Evolutionary conservation across 768 basidiomycete genomes (phyloP).

Genomic region (Amanita brunnescens): DNA sequence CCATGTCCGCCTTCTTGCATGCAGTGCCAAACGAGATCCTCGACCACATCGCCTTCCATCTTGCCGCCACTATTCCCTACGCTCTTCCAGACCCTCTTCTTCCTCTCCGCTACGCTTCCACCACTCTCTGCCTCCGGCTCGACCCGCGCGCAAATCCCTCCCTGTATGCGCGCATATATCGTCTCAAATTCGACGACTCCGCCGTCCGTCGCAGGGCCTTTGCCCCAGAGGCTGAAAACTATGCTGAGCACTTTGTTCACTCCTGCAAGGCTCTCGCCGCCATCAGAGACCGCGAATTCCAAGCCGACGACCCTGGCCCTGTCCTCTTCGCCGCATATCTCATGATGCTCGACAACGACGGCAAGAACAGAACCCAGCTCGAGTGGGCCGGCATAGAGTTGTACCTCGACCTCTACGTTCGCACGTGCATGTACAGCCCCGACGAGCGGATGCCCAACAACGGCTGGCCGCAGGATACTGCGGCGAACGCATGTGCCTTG

Average conservation of each 20-base stretch:
- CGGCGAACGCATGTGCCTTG: slow-evolving; percentile 41
- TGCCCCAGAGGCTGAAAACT: slow-evolving; percentile 21
- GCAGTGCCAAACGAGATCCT: slow-evolving; percentile 44
- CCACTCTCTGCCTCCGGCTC: slow-evolving; percentile 22
- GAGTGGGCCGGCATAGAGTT: slow-evolving; percentile 38
- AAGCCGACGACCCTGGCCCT: slow-evolving; percentile 17
- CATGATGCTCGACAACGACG: slow-evolving; percentile 62
- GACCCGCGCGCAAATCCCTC: slow-evolving; percentile 24
- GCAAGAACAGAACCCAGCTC: slow-evolving; percentile 51
- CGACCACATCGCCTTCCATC: slow-evolving; percentile 41
- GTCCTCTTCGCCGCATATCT: slow-evolving; percentile 42
- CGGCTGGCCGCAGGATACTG: slow-evolving; percentile 53
- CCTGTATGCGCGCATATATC: slow-evolving; percentile 49
- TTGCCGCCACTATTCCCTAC: slow-evolving; percentile 30
- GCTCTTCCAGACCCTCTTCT: slow-evolving; percentile 31
- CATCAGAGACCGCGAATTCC: slow-evolving; percentile 23
- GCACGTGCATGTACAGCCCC: slow-evolving; percentile 32
- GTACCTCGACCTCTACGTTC: slow-evolving; percentile 38
- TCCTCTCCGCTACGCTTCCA: slow-evolving; percentile 16
- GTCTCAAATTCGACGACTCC: slow-evolving; percentile 43
- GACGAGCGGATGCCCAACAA: slow-evolving; percentile 22
- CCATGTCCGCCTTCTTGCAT: too few relatives aligned
- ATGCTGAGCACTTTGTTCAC: slow-evolving; percentile 25
- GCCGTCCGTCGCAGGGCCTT: slow-evolving; percentile 46
- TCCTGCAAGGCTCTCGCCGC: slow-evolving; percentile 31